A percentile compares a stretch with the other conserved stretches of the same genome.
Conservation (phyloP, 768 basidiomycete genomes). For the Kwoniella pini region DNA sequence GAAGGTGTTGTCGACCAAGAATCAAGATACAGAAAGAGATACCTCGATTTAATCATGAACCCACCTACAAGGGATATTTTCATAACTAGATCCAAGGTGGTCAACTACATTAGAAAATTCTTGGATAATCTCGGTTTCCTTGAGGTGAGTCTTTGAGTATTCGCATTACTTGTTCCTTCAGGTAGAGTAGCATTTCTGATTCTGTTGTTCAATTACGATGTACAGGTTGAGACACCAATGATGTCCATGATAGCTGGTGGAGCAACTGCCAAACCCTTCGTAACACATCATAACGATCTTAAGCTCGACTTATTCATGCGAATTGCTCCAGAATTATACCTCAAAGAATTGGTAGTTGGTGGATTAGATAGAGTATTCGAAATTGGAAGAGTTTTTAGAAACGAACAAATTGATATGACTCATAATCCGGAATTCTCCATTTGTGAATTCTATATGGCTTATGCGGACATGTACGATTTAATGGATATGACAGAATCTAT, state of each 20-base stretch:
- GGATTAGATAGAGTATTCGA: slow-evolving; percentile 98
- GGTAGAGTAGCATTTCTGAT: no score
- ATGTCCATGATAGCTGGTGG: slow-evolving; percentile 95
- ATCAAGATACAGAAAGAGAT: slow-evolving; percentile 95
- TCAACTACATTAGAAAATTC: slow-evolving; percentile 91
- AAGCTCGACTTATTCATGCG: slow-evolving; percentile 94
- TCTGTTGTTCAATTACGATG: slow-evolving; percentile 32
- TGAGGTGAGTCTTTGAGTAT: slow-evolving; percentile 64
- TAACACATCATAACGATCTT: slow-evolving; percentile 99
- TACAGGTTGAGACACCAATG: slow-evolving; percentile 92
- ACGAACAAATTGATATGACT: slow-evolving; percentile 97
- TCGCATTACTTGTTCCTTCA: no score
- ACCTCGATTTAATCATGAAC: slow-evolving; percentile 95
- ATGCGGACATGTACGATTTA: slow-evolving; percentile 96
- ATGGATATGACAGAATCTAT: slow-evolving; percentile 96
- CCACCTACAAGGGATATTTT: slow-evolving; percentile 86
- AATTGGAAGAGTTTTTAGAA: slow-evolving; percentile 96
- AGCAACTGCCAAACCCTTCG: slow-evolving; percentile 96
- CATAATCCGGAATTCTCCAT: slow-evolving; percentile 99
- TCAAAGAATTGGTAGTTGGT: slow-evolving; percentile 96
- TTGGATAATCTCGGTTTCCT: slow-evolving; percentile 89
- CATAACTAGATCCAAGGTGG: slow-evolving; percentile 79
- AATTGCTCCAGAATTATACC: slow-evolving; percentile 94
- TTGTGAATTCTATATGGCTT: slow-evolving; percentile 99
- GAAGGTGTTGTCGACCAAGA: slow-evolving; percentile 93